Conservation (phyloP, 2,329 filamentous ascomycete species). For the Claviceps sp. region DNA sequence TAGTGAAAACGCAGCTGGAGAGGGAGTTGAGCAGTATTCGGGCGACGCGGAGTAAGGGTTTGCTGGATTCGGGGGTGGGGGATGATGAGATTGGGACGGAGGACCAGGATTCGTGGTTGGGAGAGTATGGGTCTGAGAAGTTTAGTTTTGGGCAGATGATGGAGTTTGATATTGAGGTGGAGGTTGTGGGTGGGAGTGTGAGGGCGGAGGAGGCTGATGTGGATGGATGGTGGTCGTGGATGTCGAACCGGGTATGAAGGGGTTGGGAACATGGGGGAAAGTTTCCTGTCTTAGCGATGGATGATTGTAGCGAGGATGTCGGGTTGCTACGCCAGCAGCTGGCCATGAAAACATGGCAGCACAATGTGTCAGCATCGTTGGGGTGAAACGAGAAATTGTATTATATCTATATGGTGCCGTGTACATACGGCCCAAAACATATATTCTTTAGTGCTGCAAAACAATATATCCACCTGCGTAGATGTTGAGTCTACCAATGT, state of each 20-base stretch:
- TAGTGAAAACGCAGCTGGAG: slow-evolving; percentile 67
- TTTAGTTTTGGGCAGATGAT: slow-evolving; percentile 75
- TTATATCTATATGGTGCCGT: too few relatives aligned
- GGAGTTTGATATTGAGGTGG: slow-evolving; percentile 68
- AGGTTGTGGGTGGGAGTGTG: slow-evolving; percentile 64
- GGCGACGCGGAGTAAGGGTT: slow-evolving; percentile 60
- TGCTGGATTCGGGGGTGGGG: slow-evolving; percentile 70
- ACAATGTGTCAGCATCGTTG: too few relatives aligned
- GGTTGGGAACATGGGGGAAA: background rate
- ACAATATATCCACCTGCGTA: slow-evolving; percentile 12
- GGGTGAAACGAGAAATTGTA: background rate
- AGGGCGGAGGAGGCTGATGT: slow-evolving; percentile 53
- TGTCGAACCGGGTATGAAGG: slow-evolving; percentile 55
- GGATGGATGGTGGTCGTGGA: slow-evolving; percentile 83
- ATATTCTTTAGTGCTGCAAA: background rate
- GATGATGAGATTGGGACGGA: slow-evolving; percentile 45
- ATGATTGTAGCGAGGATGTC: background rate
- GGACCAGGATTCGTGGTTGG: slow-evolving; percentile 75
- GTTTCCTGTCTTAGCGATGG: background rate
- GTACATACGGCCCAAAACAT: too few relatives aligned
- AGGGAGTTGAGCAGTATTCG: slow-evolving; percentile 69
- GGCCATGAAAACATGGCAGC: too few relatives aligned
- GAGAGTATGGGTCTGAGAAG: slow-evolving; percentile 60
- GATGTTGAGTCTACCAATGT: slow-evolving; percentile 29
- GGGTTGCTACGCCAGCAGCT: too few relatives aligned